Percentiles rank a stretch among this genome's conserved stretches.
Evolutionary conservation across 768 basidiomycete species (phyloP).

Genomic region (Tylopilus intermedius): DNA sequence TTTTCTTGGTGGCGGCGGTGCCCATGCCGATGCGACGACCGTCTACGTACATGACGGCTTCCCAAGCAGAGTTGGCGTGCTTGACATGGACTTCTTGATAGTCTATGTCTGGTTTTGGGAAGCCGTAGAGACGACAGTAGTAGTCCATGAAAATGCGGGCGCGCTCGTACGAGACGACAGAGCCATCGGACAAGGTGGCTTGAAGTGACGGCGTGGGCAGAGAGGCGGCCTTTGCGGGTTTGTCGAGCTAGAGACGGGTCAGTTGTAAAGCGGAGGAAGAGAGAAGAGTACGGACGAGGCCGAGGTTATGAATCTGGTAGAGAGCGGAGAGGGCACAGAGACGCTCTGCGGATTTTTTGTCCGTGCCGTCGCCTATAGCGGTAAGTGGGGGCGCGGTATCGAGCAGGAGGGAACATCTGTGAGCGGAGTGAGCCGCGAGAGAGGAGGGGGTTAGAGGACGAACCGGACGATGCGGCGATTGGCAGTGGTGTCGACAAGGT

Average conservation of each 20-base stretch:
- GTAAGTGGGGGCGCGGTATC: conserved; percentile 36
- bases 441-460: neutral
- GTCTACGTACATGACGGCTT: conserved; percentile 71
- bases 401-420: conserved; percentile 24
- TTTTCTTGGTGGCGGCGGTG: conserved; percentile 61
- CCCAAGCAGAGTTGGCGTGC: conserved; percentile 43
- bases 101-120: conserved; percentile 66
- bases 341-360: conserved; percentile 62
- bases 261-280: neutral
- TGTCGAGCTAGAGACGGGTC: conserved; percentile 25
- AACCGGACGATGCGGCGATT: conserved; percentile 21
- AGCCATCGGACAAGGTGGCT: conserved; percentile 55
- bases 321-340: conserved; percentile 73
- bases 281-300: conserved; percentile 49
- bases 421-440: conserved; percentile 4
- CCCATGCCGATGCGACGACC: conserved; percentile 83
- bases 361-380: conserved; percentile 57
- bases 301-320: conserved; percentile 59
- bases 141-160: conserved; percentile 93
- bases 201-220: conserved; percentile 9
- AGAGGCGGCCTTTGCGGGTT: conserved; percentile 18
- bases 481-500: conserved; percentile 12
- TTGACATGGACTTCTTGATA: conserved; percentile 36
- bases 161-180: conserved; percentile 58
- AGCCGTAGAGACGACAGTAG: conserved; percentile 78